A percentile compares a stretch with the other conserved stretches of the same genome.
Evolutionary conservation across 2,329 filamentous ascomycete genomes (phyloP).

Genomic region (Hypoxylon sp.): DNA sequence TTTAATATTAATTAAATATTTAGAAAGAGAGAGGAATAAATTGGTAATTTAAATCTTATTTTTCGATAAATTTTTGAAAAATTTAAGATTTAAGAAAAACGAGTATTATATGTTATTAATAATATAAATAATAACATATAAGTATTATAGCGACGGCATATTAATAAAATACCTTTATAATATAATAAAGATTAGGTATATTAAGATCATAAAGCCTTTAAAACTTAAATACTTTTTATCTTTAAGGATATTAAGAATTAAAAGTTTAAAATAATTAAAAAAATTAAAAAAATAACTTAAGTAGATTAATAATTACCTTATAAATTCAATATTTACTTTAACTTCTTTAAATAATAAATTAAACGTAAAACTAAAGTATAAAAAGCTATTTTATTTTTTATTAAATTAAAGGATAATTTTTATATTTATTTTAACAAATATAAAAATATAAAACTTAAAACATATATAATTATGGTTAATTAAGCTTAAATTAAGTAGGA

Average conservation of each 20-base stretch:
- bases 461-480: background rate
- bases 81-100: no score
- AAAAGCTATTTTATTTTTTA: background rate
- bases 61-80: no score
- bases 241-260: background rate
- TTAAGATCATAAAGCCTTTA: background rate
- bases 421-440: background rate
- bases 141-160: background rate
- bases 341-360: background rate
- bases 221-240: background rate
- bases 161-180: background rate
- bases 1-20: no score
- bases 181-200: background rate
- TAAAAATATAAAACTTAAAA: background rate
- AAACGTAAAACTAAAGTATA: background rate
- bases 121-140: background rate
- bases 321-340: background rate
- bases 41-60: no score
- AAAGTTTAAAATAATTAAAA: background rate
- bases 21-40: no score
- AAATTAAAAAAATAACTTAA: background rate
- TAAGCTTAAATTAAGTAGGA: background rate
- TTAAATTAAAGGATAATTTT: background rate
- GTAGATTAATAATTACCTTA: background rate
- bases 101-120: background rate